Conservation (phyloP, 2,329 filamentous ascomycete genomes). For the Apiospora aurea region DNA sequence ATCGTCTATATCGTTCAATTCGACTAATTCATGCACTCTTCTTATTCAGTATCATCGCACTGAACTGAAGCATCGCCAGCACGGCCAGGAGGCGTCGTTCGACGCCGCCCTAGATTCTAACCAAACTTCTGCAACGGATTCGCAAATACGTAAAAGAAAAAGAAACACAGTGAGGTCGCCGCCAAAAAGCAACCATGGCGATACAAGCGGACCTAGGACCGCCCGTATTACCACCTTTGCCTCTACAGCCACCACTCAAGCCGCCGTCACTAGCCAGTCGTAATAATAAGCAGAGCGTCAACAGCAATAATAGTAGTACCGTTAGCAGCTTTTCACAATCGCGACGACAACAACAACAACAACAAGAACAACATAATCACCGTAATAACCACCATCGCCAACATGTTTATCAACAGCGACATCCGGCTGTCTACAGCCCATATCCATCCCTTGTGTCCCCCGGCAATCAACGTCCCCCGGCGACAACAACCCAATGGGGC, state of each 20-base stretch:
- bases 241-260: conserved; percentile 12
- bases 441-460: background rate
- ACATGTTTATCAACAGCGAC: conserved; percentile 15
- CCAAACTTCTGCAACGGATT: conserved; percentile 7
- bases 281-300: background rate
- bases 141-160: background rate
- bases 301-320: background rate
- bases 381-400: conserved; percentile 14
- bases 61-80: conserved; percentile 3
- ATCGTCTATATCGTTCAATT: background rate
- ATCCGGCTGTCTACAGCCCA: conserved; percentile 1
- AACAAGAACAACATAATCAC: background rate
- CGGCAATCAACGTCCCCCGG: background rate
- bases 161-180: background rate
- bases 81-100: conserved; percentile 15
- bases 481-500: background rate
- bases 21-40: background rate
- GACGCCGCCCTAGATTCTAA: background rate
- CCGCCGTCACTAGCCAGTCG: background rate
- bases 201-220: conserved; percentile 13
- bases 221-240: conserved; percentile 6
- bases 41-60: background rate
- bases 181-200: conserved; percentile 4
- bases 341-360: background rate
- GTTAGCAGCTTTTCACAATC: background rate